Base-by-base conservation (phyloP, 116 monocot genomes). In the Thalassia testudinum region DNA sequence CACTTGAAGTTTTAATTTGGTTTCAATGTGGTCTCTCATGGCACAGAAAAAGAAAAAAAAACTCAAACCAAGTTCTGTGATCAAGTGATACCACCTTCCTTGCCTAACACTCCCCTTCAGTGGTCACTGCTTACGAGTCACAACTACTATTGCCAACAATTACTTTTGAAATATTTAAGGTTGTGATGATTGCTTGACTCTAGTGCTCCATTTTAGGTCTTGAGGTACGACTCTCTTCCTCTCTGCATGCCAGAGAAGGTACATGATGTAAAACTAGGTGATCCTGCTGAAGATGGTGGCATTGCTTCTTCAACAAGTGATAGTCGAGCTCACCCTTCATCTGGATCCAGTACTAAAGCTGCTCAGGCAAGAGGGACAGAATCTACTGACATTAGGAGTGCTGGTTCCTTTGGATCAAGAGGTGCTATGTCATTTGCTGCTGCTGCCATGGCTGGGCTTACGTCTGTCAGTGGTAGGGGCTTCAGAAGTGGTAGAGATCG, bases 341-440 rank as follows among this genome's bases (percentile, higher is more conserved):
- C 88, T 42, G 72, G 74, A 37, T 72, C 79, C 48, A 78, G 49
- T 59, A 76, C 68, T 52, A 78, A 54, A 67, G 68, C 56, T 57
- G 47, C 49, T 27, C 28, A 66, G 54, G 49, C 24, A 38, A 76
- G 72, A 59, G 72, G 70, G 17, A 18, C 63, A 43, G 89, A 79
- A 7, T 64, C 72, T 59, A 21, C 70, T 49, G 87, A 87, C 40
- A 71, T 81, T 19, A 67, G 76, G 60, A 74, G 64, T 64, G 72
- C 67, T 40, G 74, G 65, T 43, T 49, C 75, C 49, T 85, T 81
- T 70, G 76, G 82, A 65, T 81, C 97, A 42, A 80, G 89, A 30
- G 82, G 81, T 34, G 71, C 88, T 10, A 82, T 97, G 97, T 97
- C 97, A 64, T 97, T 97, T 85, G 88, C 89, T 53, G 79, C 97